Percentiles rank a stretch among this genome's conserved stretches.
Evolutionary conservation across 345 rosid species (phyloP).

Genomic region (Pistacia vera): DNA sequence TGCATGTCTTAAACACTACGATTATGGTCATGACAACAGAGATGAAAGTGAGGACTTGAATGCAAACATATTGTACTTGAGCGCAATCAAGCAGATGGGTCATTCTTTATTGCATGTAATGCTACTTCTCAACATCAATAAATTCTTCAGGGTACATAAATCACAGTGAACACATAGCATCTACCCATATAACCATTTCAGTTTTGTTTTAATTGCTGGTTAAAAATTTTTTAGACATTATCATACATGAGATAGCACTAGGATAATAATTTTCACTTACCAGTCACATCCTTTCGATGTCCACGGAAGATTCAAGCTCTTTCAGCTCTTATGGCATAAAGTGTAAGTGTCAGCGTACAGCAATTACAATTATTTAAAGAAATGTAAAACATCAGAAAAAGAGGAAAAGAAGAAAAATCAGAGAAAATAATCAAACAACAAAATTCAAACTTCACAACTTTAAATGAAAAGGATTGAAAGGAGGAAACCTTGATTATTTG

Average conservation of each 20-base stretch:
- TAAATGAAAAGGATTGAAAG: slow-evolving; percentile 1
- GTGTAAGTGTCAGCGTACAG: slow-evolving; percentile 37
- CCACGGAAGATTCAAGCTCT: slow-evolving; percentile 98
- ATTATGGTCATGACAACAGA: neutral
- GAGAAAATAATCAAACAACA: neutral
- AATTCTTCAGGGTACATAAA: neutral
- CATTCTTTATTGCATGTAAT: neutral
- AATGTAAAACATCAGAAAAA: neutral
- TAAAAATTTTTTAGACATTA: neutral
- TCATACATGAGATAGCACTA: neutral
- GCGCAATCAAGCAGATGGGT: too few relatives aligned
- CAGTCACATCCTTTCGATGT: slow-evolving; percentile 87
- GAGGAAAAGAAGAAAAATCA: neutral
- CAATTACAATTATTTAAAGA: slow-evolving; percentile 6
- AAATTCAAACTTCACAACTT: neutral
- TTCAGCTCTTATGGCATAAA: slow-evolving; percentile 96
- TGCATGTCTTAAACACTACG: too few relatives aligned
- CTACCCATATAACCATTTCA: neutral
- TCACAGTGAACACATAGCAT: neutral
- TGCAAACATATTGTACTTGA: neutral
- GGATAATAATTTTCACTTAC: slow-evolving; percentile 52
- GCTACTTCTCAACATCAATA: neutral
- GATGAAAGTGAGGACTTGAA: neutral
- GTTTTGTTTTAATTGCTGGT: neutral
- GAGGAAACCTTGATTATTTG: slow-evolving; percentile 83